Percentiles rank a stretch among this genome's conserved stretches.
phyloP scores from a whole-genome alignment of 2,329 filamentous ascomycete genomes.

The Dothistroma septosporum region DNA sequence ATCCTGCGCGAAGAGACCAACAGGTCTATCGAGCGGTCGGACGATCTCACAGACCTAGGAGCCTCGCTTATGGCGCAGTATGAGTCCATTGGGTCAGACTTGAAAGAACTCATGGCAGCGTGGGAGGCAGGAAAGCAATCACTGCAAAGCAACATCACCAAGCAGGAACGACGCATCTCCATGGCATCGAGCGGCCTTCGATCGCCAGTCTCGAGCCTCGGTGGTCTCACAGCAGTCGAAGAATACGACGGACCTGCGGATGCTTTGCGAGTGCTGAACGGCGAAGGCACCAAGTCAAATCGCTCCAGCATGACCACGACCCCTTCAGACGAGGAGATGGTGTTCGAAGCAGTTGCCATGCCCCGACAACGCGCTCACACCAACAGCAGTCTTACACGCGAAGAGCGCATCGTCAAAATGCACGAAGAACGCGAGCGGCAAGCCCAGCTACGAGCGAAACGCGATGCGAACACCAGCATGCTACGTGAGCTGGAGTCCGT shows the following conservation, averaged over 20 bases:
- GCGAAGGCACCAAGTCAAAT: constrained; percentile 49
- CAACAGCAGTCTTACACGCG: constrained; percentile 66
- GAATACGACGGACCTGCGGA: constrained; percentile 57
- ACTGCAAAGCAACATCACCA: constrained; percentile 74
- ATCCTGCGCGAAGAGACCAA: constrained; percentile 86
- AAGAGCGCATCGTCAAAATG: constrained; percentile 83
- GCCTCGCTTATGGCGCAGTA: constrained; percentile 81
- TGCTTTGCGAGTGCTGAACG: constrained; percentile 74
- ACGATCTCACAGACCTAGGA: constrained; percentile 60
- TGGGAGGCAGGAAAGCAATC: constrained; percentile 68
- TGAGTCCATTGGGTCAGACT: constrained; percentile 85
- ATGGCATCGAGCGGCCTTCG: constrained; percentile 45
- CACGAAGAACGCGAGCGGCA: constrained; percentile 78
- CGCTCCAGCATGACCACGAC: constrained; percentile 51
- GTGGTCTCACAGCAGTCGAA: constrained; percentile 56
- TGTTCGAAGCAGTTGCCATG: constrained; percentile 87
- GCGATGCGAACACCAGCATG: constrained; percentile 83
- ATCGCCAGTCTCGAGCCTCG: constrained; percentile 53
- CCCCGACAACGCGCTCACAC: constrained; percentile 51
- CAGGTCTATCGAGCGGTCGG: constrained; percentile 67
- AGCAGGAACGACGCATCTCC: constrained; percentile 61
- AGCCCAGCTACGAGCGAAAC: constrained; percentile 65
- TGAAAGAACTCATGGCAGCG: constrained; percentile 56
- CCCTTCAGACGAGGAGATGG: constrained; percentile 59
- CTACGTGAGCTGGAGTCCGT: constrained; percentile 88